phyloP scores from a whole-genome alignment of 331 rosid species.

The Dryas integrifolia region DNA sequence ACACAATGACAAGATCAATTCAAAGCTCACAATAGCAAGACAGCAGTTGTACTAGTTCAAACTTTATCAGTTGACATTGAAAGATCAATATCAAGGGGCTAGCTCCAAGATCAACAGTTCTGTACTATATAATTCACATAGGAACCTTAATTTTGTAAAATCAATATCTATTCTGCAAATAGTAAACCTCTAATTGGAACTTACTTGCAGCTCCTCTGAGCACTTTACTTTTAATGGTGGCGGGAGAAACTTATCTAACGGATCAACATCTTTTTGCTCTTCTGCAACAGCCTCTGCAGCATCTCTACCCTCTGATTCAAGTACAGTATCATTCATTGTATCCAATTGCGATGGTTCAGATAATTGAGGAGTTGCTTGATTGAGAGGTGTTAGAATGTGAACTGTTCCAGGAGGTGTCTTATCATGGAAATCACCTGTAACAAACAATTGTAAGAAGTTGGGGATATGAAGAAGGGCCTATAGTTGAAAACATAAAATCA shows the following conservation, averaged over 20 bases:
- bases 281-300: slow-evolving; percentile 45
- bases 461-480: neutral
- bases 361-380: slow-evolving; percentile 51
- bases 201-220: slow-evolving; percentile 80
- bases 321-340: slow-evolving; percentile 36
- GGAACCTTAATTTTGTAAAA: neutral
- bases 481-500: neutral
- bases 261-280: slow-evolving; percentile 45
- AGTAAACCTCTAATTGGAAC: slow-evolving; percentile 25
- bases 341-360: slow-evolving; percentile 53
- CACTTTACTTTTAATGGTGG: slow-evolving; percentile 70
- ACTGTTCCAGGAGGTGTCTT: slow-evolving; percentile 33
- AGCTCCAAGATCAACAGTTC: neutral
- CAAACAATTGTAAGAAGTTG: slow-evolving; percentile 14
- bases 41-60: neutral
- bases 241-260: slow-evolving; percentile 71
- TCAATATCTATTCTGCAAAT: neutral
- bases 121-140: neutral
- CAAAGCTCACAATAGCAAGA: neutral
- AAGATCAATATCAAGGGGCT: neutral
- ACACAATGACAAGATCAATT: no score
- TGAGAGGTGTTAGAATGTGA: slow-evolving; percentile 3
- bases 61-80: neutral
- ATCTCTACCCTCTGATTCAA: slow-evolving; percentile 50
- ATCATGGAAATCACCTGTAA: slow-evolving; percentile 59